phyloP scores from a whole-genome alignment of 2,329 filamentous ascomycete species.

The Diplodia intermedia region DNA sequence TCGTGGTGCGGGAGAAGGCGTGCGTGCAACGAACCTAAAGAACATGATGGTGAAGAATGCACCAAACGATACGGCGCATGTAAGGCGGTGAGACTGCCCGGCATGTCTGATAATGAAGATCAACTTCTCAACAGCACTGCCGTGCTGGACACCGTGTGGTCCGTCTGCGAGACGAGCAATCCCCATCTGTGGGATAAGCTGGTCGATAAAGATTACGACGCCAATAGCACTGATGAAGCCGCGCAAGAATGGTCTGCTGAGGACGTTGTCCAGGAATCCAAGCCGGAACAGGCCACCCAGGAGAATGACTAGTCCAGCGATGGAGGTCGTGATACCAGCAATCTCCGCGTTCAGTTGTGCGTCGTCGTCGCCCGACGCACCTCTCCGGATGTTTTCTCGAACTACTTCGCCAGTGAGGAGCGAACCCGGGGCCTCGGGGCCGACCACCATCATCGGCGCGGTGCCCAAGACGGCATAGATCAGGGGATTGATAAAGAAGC shows the following conservation, averaged over 20 bases:
- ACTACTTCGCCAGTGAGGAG: conserved; percentile 88
- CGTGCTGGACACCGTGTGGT: conserved; percentile 71
- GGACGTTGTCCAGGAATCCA: conserved; percentile 91
- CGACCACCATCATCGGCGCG: conserved; percentile 91
- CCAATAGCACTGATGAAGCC: conserved; percentile 98
- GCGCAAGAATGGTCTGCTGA: conserved; percentile 88
- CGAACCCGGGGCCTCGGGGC: conserved; percentile 92
- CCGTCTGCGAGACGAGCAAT: conserved; percentile 71
- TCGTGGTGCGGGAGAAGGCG: background rate
- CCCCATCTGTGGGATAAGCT: conserved; percentile 89
- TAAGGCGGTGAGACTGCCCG: conserved; percentile 72
- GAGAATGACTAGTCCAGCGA: conserved; percentile 89
- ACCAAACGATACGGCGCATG: conserved; percentile 75
- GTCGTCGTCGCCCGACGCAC: conserved; percentile 69
- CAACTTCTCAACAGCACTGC: conserved; percentile 85
- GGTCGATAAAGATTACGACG: conserved; percentile 94
- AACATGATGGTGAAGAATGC: conserved; percentile 91
- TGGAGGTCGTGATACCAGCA: conserved; percentile 84
- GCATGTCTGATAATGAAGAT: conserved; percentile 76
- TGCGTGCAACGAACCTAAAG: conserved; percentile 65
- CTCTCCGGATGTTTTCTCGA: conserved; percentile 74
- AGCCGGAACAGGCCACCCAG: conserved; percentile 82
- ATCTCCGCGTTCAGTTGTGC: conserved; percentile 79
- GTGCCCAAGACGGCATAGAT: conserved; percentile 91
- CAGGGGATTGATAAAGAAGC: conserved; percentile 90